phyloP scores from a whole-genome alignment of 1,284 basidiomycete species.

The Cutaneotrichosporon sp. region DNA sequence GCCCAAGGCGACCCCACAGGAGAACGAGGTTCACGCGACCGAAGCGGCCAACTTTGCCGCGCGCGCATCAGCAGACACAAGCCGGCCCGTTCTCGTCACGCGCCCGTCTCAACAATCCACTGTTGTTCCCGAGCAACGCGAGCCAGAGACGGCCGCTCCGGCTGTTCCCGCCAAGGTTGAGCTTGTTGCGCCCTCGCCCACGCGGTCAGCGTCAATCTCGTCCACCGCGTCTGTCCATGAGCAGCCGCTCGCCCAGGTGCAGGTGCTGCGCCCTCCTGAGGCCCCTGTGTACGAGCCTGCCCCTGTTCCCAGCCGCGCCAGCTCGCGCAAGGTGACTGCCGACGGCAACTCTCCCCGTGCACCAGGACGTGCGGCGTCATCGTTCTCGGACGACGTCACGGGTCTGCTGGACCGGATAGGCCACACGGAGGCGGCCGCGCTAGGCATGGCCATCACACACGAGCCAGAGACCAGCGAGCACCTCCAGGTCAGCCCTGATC shows the following conservation, averaged over 20 bases:
- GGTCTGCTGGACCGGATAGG: slow-evolving; percentile 24
- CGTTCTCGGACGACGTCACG: slow-evolving; percentile 46
- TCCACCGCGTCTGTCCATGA: slow-evolving; percentile 8
- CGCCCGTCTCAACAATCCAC: neutral
- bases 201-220: slow-evolving; percentile 6
- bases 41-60: slow-evolving; percentile 3
- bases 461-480: slow-evolving; percentile 19
- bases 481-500: slow-evolving; percentile 21
- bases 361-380: slow-evolving; percentile 14
- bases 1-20: slow-evolving; percentile 10
- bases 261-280: slow-evolving; percentile 8
- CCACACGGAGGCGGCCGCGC: slow-evolving; percentile 14
- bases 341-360: slow-evolving; percentile 6
- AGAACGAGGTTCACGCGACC: neutral
- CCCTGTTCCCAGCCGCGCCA: slow-evolving; percentile 4
- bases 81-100: neutral
- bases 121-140: neutral
- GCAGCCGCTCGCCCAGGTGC: slow-evolving; percentile 1
- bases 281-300: neutral
- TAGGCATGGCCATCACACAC: slow-evolving; percentile 3
- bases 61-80: neutral
- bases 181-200: neutral
- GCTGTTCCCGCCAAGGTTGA: neutral
- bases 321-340: slow-evolving; percentile 11
- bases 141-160: neutral